Evolutionary conservation across 1,284 basidiomycete genomes (phyloP), one percentile per base, ranked within the genome.

Genomic region (Blastosporella zonata): DNA sequence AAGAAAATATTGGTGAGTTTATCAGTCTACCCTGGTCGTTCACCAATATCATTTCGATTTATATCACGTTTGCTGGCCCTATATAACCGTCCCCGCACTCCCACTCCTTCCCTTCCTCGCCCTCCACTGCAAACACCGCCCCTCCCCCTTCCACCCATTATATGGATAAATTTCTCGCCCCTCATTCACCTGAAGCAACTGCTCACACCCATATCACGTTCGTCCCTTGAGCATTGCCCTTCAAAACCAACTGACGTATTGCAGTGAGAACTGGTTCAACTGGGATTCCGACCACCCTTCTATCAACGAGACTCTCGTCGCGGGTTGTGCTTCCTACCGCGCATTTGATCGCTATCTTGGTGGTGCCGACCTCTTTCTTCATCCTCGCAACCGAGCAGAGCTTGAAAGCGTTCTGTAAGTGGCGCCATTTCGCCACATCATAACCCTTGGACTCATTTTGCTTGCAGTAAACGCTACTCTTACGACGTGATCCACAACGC

Each of bases 401-500:
- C 78, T 90, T 25, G 82, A 87, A 65, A 80, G 75, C 57, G 77
- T 88, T 29, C 60, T 90, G 86, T 89, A 54, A 59, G 84, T 75
- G 27, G 22, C 33, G 29, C 42, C 43, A 23, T 40, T 1, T 34
- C 6, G 18, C 35, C 34, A 21, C 33, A 55, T 35, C 20, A 10
- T 22, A 12, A 18, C 17, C 50, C 36, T 40, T 48, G 35, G 31
- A 57, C 36, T 50, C 56, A 34, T 55, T 35, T 20, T 35, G 47
- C n/a, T n/a, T n/a, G 23, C 62, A 88, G 85, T 54, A 73, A 79
- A 52, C 73, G 87, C 59, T 90, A 90, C 60, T 78, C 83, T 0
- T 81, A 85, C 59, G 87, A 90, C 55, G 79, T 81, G 7, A 87
- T 90, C 50, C 88, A 90, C 64, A 90, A 90, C 62, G 78, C 78